Evolutionary conservation across 2,329 filamentous ascomycete species (phyloP).

Genomic region (Escovopsis sp.): DNA sequence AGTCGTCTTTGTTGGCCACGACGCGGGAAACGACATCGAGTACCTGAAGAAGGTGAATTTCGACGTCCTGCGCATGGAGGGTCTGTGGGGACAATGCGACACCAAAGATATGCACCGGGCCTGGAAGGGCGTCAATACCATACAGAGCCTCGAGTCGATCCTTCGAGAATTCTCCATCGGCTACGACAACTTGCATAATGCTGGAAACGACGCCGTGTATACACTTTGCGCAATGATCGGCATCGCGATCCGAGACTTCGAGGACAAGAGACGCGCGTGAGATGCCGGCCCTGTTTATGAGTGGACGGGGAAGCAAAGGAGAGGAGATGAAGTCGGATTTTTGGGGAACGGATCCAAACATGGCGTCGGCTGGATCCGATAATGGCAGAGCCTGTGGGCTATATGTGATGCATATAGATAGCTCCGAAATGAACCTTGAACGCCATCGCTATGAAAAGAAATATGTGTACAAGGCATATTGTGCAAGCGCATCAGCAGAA

Average conservation of each 20-base stretch:
- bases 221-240: slow-evolving; percentile 60
- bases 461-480: slow-evolving; percentile 9
- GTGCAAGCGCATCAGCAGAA: slow-evolving; percentile 14
- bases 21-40: slow-evolving; percentile 49
- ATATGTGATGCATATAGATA: slow-evolving; percentile 4
- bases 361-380: neutral
- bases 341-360: neutral
- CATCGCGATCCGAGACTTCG: slow-evolving; percentile 14
- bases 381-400: neutral
- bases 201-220: slow-evolving; percentile 72
- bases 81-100: slow-evolving; percentile 53
- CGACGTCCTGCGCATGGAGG: slow-evolving; percentile 35
- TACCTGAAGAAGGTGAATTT: slow-evolving; percentile 55
- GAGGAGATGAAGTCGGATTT: slow-evolving; percentile 3
- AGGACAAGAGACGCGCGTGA: slow-evolving; percentile 3
- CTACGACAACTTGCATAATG: slow-evolving; percentile 64
- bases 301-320: neutral
- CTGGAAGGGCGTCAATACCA: slow-evolving; percentile 37
- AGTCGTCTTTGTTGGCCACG: slow-evolving; percentile 70
- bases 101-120: slow-evolving; percentile 57
- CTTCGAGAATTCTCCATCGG: slow-evolving; percentile 49
- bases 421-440: slow-evolving; percentile 17
- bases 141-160: slow-evolving; percentile 43
- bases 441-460: slow-evolving; percentile 31
- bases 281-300: no score